phyloP scores from a whole-genome alignment of 371 early-diverging fungal genomes.

The Capniomyces stellatus region DNA sequence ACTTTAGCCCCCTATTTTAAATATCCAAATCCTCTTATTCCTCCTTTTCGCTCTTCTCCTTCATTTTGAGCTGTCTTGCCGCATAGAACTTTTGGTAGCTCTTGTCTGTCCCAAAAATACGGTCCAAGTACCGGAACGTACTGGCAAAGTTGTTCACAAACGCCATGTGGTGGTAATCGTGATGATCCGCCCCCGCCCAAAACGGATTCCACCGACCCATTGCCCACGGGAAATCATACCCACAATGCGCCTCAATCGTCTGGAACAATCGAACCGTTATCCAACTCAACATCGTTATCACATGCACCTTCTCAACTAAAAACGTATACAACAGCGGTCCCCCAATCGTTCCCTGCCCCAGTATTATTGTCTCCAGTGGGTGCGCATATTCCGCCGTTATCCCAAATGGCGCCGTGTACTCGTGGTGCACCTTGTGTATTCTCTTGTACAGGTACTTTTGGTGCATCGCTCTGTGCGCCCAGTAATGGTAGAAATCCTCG shows the following conservation, averaged over 20 bases:
- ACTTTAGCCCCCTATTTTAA: too few species aligned
- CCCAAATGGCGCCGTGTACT: conserved; percentile 38
- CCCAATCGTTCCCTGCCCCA: conserved; percentile 28
- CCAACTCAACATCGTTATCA: conserved; percentile 32
- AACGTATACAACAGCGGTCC: conserved; percentile 32
- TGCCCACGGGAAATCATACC: conserved; percentile 35
- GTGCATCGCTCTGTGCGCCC: conserved; percentile 34
- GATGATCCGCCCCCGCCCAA: conserved; percentile 27
- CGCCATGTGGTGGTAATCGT: conserved; percentile 48
- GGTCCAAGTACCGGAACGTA: conserved; percentile 72
- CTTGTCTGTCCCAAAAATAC: conserved; percentile 57
- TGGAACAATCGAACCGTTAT: conserved; percentile 31
- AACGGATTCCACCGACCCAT: conserved; percentile 27
- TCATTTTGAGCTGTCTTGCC: too few species aligned
- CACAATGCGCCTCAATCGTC: conserved; percentile 43
- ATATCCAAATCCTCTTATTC: too few species aligned
- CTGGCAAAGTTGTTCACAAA: conserved; percentile 50
- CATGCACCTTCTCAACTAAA: conserved; percentile 30
- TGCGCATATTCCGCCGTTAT: conserved; percentile 39
- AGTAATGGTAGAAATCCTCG: conserved; percentile 41
- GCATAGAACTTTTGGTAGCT: conserved; percentile 36
- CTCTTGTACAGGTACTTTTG: conserved; percentile 27
- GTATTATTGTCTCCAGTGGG: conserved; percentile 31
- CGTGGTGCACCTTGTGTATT: conserved; percentile 40
- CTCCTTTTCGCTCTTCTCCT: too few species aligned